Conservation (phyloP, 192 early-diverging fungal genomes). For the Gamsiella multidivaricata region DNA sequence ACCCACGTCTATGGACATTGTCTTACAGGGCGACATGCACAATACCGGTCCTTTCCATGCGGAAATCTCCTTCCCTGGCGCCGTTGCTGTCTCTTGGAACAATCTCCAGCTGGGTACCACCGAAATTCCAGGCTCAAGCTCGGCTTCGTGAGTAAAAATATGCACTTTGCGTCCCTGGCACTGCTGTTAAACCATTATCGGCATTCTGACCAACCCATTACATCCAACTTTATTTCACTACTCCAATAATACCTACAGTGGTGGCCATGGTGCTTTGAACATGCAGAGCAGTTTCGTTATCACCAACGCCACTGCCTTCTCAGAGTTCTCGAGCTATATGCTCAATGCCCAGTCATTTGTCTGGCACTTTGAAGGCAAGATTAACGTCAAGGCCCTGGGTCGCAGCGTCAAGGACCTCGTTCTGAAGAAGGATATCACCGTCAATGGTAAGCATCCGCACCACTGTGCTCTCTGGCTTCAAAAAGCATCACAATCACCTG, state of each 20-base stretch:
- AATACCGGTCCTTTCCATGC: constrained; percentile 61
- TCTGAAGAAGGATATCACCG: constrained; percentile 57
- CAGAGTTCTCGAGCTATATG: constrained; percentile 58
- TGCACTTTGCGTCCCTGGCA: neutral
- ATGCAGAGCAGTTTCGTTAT: constrained; percentile 37
- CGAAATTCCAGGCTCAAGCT: neutral
- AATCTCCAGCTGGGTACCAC: constrained; percentile 13
- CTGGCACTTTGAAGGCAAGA: constrained; percentile 55
- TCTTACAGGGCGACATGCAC: constrained; percentile 14
- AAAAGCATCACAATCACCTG: no score
- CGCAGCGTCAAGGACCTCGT: constrained; percentile 52
- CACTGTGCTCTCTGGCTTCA: neutral
- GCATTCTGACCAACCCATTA: neutral
- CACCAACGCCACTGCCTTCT: constrained; percentile 44
- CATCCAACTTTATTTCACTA: neutral
- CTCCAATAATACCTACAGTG: neutral
- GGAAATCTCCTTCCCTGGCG: constrained; percentile 19
- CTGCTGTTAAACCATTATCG: neutral
- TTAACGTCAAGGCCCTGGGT: constrained; percentile 54
- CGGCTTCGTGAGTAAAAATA: neutral
- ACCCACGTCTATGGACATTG: constrained; percentile 4
- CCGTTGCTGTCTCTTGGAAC: constrained; percentile 48
- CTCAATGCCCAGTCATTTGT: constrained; percentile 51
- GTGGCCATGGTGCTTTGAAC: neutral
- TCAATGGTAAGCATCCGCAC: constrained; percentile 39